Evolutionary conservation across 768 basidiomycete genomes (phyloP).

Genomic region (Cystoderma amianthinum): DNA sequence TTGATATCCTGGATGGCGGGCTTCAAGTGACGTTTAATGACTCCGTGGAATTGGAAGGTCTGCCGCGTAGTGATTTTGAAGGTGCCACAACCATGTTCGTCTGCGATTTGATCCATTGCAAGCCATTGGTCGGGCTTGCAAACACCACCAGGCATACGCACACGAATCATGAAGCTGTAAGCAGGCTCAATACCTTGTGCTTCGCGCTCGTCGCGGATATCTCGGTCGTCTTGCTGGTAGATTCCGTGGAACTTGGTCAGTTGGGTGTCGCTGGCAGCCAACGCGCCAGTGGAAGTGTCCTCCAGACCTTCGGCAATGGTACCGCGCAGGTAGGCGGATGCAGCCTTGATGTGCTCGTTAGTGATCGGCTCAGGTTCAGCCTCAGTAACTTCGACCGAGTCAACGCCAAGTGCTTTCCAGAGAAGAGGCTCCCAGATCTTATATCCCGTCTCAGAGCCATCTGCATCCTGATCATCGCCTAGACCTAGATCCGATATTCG

Average conservation of each 20-base stretch:
- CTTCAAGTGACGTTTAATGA: constrained; percentile 95
- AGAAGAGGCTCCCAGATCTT: constrained; percentile 89
- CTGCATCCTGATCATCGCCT: constrained; percentile 96
- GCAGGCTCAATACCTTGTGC: constrained; percentile 92
- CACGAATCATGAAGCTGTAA: constrained; percentile 97
- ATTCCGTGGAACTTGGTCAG: constrained; percentile 98
- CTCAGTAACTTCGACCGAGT: constrained; percentile 79
- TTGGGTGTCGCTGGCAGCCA: constrained; percentile 86
- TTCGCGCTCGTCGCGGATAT: constrained; percentile 94
- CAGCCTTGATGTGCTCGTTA: constrained; percentile 99
- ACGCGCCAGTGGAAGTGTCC: constrained; percentile 83
- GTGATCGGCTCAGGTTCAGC: constrained; percentile 96
- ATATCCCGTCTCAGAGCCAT: constrained; percentile 94
- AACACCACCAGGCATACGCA: constrained; percentile 93
- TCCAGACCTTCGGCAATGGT: constrained; percentile 90
- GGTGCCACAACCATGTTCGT: constrained; percentile 88
- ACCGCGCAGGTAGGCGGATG: constrained; percentile 87
- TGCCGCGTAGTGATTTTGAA: constrained; percentile 97
- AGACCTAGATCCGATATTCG: constrained; percentile 73
- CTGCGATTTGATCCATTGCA: constrained; percentile 92
- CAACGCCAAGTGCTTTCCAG: constrained; percentile 95
- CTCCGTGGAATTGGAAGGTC: constrained; percentile 99
- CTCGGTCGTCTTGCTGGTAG: constrained; percentile 96
- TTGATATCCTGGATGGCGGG: constrained; percentile 97
- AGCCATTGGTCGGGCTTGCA: constrained; percentile 91